phyloP scores from a whole-genome alignment of 495 filamentous ascomycete genomes.

The Aspergillus diversus region DNA sequence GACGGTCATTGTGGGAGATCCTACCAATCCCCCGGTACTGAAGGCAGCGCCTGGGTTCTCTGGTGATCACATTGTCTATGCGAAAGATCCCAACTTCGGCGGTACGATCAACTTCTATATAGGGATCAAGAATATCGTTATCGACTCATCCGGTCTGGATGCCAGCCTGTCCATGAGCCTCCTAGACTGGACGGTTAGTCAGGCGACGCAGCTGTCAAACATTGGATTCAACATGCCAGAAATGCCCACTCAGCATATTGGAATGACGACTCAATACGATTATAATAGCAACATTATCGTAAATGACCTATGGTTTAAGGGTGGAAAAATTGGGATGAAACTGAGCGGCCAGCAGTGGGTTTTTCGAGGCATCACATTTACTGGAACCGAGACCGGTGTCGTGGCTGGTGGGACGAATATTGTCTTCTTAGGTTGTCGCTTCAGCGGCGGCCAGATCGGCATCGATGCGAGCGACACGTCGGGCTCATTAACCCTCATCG shows the following conservation, averaged over 20 bases:
- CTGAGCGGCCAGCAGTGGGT: slow-evolving; percentile 76
- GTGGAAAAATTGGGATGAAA: slow-evolving; percentile 60
- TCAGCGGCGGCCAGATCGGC: slow-evolving; percentile 29
- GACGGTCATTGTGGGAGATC: slow-evolving; percentile 47
- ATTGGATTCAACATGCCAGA: slow-evolving; percentile 68
- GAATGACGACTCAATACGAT: slow-evolving; percentile 70
- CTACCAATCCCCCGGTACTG: slow-evolving; percentile 35
- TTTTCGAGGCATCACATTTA: slow-evolving; percentile 65
- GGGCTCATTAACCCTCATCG: slow-evolving; percentile 55
- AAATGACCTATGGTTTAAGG: slow-evolving; percentile 64
- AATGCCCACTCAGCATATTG: slow-evolving; percentile 57
- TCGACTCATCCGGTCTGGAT: slow-evolving; percentile 40
- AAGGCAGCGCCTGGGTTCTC: slow-evolving; percentile 36
- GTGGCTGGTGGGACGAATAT: slow-evolving; percentile 41
- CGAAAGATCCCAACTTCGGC: slow-evolving; percentile 37
- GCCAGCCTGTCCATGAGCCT: slow-evolving; percentile 32
- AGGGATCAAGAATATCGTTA: slow-evolving; percentile 45
- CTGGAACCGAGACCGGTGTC: slow-evolving; percentile 55
- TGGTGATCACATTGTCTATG: slow-evolving; percentile 36
- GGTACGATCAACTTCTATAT: slow-evolving; percentile 48
- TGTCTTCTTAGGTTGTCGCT: slow-evolving; percentile 37
- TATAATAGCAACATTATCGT: slow-evolving; percentile 46
- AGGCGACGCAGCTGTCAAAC: slow-evolving; percentile 75
- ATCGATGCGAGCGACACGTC: slow-evolving; percentile 35
- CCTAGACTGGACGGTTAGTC: slow-evolving; percentile 66